These are phyloP conservation scores for Talinum fruticosum DNA, from an alignment of 148 eudicot genomes.

Conservation along the genomic window DNA sequence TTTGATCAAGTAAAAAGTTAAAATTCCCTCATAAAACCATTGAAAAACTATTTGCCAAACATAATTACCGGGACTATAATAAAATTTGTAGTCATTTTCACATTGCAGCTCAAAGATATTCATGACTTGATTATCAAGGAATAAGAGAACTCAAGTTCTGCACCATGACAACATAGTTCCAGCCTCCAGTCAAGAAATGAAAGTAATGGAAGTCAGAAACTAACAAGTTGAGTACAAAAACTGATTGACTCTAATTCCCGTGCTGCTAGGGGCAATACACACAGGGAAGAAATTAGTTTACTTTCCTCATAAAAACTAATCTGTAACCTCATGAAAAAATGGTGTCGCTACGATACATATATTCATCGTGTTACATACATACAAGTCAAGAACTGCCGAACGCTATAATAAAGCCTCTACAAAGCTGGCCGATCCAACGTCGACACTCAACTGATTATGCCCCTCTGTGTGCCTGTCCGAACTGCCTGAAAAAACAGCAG, in stretches of 20 bases:
- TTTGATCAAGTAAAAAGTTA: too few species aligned
- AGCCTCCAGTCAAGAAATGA: not conserved
- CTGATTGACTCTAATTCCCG: not conserved
- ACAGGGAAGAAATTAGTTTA: slow-evolving; percentile 1
- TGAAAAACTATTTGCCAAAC: too few species aligned
- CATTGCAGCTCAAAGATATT: not conserved
- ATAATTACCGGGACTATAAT: too few species aligned
- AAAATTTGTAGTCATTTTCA: too few species aligned
- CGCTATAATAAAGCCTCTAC: not conserved
- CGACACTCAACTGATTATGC: slow-evolving; percentile 4
- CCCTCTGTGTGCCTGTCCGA: not conserved
- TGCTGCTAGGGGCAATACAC: not conserved
- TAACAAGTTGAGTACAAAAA: not conserved
- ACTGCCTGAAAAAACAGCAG: too few species aligned
- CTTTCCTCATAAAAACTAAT: not conserved
- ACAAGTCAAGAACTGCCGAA: not conserved
- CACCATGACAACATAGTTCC: not conserved
- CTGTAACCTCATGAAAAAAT: not conserved
- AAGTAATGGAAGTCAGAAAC: not conserved
- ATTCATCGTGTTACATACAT: not conserved
- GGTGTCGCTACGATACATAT: not conserved
- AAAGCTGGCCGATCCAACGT: not conserved
- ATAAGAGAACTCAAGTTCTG: not conserved
- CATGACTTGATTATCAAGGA: not conserved
- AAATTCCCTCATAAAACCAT: too few species aligned